These are phyloP conservation scores for Endoconidiophora laricicola DNA, from an alignment of 2,329 filamentous ascomycete genomes.

Conservation along the genomic window DNA sequence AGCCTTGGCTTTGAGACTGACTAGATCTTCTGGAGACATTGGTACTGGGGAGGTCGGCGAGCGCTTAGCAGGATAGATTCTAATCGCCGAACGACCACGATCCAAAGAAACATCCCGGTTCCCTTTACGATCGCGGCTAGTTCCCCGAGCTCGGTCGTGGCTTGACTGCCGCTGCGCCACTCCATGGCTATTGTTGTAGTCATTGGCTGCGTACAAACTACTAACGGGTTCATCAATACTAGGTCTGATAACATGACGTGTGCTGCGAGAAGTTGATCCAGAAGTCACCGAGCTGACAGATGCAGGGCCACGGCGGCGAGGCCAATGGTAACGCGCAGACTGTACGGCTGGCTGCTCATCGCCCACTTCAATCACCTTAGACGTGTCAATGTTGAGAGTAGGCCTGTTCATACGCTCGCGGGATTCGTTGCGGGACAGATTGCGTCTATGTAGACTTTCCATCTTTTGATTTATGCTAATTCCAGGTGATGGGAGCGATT, in stretches of 20 bases:
- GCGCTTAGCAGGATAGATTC: constrained; percentile 57
- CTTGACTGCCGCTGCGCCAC: background rate
- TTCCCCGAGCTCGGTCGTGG: background rate
- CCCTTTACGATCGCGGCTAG: constrained; percentile 25
- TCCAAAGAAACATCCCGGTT: constrained; percentile 48
- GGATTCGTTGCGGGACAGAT: constrained; percentile 59
- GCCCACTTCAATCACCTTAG: background rate
- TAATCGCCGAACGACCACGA: constrained; percentile 47
- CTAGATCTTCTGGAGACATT: constrained; percentile 81
- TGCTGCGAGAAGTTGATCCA: constrained; percentile 33
- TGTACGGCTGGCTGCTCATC: constrained; percentile 31
- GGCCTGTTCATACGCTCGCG: constrained; percentile 46
- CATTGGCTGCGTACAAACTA: constrained; percentile 63
- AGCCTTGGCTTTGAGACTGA: constrained; percentile 31
- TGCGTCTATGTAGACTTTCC: constrained; percentile 40
- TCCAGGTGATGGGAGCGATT: constrained; percentile 43
- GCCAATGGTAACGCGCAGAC: constrained; percentile 38
- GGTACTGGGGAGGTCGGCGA: constrained; percentile 85
- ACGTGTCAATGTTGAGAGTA: constrained; percentile 30
- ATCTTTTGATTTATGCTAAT: constrained; percentile 47
- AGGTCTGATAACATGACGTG: constrained; percentile 27
- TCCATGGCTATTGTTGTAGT: constrained; percentile 25
- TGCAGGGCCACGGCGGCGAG: constrained; percentile 32
- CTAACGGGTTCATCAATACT: constrained; percentile 74
- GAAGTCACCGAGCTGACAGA: constrained; percentile 44